A percentile compares a stretch with the other conserved stretches of the same genome.
Conservation (phyloP, 306 rosid genomes). For the Dryas octopetala region DNA sequence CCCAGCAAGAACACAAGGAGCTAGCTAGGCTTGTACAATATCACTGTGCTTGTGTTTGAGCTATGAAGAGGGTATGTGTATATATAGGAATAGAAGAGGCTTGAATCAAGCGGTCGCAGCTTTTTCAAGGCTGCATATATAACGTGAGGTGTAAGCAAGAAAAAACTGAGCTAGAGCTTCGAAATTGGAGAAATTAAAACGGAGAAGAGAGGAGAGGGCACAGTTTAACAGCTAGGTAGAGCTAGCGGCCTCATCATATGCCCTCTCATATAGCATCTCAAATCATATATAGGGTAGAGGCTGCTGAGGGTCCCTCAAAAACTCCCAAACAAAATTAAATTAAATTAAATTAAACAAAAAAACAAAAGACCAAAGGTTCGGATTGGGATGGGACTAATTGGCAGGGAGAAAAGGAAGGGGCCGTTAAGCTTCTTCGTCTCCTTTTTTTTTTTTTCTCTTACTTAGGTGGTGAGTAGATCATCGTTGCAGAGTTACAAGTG, state of each 20-base stretch:
- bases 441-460: not conserved
- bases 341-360: not conserved
- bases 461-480: slow-evolving; percentile 27
- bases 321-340: not conserved
- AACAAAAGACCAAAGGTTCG: not conserved
- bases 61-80: not conserved
- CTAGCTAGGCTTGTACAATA: too few relatives aligned
- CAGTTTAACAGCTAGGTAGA: not conserved
- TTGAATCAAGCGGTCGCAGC: too few relatives aligned
- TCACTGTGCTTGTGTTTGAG: too few relatives aligned
- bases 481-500: slow-evolving; percentile 30
- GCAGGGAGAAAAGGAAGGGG: not conserved
- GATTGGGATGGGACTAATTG: not conserved
- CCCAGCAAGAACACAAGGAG: too few relatives aligned
- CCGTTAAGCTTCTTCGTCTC: slow-evolving; percentile 16
- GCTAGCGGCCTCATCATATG: too few relatives aligned
- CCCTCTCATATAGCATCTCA: not conserved
- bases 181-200: slow-evolving; percentile 21
- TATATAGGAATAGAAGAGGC: not conserved
- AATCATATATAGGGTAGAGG: slow-evolving; percentile 7
- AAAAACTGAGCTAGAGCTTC: slow-evolving; percentile 6
- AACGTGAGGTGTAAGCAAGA: slow-evolving; percentile 48
- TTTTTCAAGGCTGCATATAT: slow-evolving; percentile 36
- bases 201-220: not conserved
- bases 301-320: not conserved